A percentile compares a stretch with the other conserved stretches of the same genome.
Evolutionary conservation across 2,329 filamentous ascomycete species (phyloP).

Genomic region (Coccinonectria pachysandricola): DNA sequence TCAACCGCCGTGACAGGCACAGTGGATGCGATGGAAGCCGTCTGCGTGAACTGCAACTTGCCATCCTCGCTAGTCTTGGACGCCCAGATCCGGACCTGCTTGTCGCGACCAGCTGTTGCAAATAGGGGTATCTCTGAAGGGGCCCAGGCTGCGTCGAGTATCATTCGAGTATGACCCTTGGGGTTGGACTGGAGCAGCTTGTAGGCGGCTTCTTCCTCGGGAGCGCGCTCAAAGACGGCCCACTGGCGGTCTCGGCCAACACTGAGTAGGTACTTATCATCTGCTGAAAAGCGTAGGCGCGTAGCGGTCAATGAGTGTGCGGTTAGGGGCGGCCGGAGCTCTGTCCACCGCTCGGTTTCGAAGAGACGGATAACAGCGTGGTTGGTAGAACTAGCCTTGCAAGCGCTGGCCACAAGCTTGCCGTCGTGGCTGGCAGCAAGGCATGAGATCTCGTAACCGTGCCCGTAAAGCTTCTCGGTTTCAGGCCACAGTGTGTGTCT

Average conservation of each 20-base stretch:
- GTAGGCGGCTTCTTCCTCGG: slow-evolving; percentile 35
- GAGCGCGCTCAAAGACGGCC: slow-evolving; percentile 60
- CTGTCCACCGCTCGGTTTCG: slow-evolving; percentile 77
- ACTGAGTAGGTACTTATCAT: slow-evolving; percentile 68
- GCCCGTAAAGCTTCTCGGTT: slow-evolving; percentile 90
- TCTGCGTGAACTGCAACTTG: slow-evolving; percentile 38
- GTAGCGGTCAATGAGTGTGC: slow-evolving; percentile 83
- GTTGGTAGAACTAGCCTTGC: slow-evolving; percentile 82
- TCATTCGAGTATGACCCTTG: slow-evolving; percentile 88
- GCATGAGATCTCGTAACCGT: slow-evolving; percentile 92
- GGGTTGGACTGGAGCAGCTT: slow-evolving; percentile 53
- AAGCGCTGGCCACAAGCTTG: slow-evolving; percentile 75
- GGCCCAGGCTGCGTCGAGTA: slow-evolving; percentile 79
- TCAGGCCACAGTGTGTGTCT: slow-evolving; percentile 93
- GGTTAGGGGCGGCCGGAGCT: slow-evolving; percentile 72
- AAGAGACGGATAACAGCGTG: slow-evolving; percentile 92
- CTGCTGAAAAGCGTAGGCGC: slow-evolving; percentile 65
- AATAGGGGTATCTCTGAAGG: slow-evolving; percentile 50
- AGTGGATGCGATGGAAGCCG: slow-evolving; percentile 41
- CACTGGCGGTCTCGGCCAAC: slow-evolving; percentile 89
- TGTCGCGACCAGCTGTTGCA: slow-evolving; percentile 84
- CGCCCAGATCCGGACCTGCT: slow-evolving; percentile 65
- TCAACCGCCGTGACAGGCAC: slow-evolving; percentile 62
- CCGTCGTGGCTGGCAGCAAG: slow-evolving; percentile 70
- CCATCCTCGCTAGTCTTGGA: slow-evolving; percentile 21